These are phyloP conservation scores for Mycena alexandri DNA, from an alignment of 768 basidiomycete genomes.

Conservation along the genomic window DNA sequence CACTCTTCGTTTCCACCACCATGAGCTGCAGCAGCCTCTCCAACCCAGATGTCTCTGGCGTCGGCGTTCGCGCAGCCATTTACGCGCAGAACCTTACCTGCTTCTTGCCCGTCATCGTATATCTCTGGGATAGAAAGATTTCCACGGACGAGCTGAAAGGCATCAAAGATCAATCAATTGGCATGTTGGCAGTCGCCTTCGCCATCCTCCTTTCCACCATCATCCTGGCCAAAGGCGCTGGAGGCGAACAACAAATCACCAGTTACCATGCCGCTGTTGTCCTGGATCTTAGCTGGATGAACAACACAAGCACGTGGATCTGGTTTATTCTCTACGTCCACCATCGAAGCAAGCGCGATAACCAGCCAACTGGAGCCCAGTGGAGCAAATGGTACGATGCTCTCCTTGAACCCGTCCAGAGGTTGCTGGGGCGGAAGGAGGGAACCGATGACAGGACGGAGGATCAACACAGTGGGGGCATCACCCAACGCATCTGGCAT, in stretches of 20 bases:
- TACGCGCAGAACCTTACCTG: too few relatives aligned
- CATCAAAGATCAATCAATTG: neutral
- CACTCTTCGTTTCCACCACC: too few relatives aligned
- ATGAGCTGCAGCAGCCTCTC: too few relatives aligned
- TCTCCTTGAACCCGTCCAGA: neutral
- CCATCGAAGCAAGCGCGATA: neutral
- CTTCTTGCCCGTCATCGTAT: neutral
- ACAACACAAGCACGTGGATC: too few relatives aligned
- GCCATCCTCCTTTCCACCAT: conserved; percentile 1
- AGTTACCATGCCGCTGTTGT: neutral
- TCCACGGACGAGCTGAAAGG: neutral
- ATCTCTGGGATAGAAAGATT: neutral
- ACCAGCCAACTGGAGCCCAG: too few relatives aligned
- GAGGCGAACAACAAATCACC: neutral
- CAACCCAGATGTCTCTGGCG: too few relatives aligned
- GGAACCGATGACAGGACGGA: too few relatives aligned
- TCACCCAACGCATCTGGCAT: neutral
- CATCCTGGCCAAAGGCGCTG: neutral
- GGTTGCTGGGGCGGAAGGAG: neutral
- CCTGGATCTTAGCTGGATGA: too few relatives aligned
- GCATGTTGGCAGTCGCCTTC: neutral
- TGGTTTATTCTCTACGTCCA: neutral
- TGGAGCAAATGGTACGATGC: too few relatives aligned
- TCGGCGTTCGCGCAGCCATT: too few relatives aligned
- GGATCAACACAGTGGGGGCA: too few relatives aligned